phyloP scores from a whole-genome alignment of 345 rosid species.

The Acer yangbiense region DNA sequence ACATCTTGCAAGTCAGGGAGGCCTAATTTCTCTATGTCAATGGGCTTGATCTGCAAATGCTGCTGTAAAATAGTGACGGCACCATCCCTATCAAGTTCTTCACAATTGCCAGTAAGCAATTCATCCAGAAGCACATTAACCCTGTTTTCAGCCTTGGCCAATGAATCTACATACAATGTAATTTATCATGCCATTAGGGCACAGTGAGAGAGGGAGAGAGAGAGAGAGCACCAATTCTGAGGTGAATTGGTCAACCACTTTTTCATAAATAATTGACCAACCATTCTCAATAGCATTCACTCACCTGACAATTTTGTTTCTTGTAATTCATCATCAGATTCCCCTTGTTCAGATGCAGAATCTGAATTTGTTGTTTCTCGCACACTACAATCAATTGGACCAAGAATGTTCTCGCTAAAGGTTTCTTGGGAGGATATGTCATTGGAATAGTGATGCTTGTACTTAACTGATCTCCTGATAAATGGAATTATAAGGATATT shows the following conservation, averaged over 20 bases:
- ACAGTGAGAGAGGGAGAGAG: not conserved
- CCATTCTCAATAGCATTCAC: conserved; percentile 29
- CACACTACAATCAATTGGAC: conserved; percentile 24
- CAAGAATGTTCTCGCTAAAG: conserved; percentile 34
- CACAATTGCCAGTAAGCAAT: conserved; percentile 48
- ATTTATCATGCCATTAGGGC: conserved; percentile 23
- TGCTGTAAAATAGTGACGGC: conserved; percentile 55
- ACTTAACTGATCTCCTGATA: conserved; percentile 49
- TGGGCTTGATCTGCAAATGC: conserved; percentile 60
- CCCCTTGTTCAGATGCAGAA: conserved; percentile 35
- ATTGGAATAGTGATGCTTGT: conserved; percentile 44
- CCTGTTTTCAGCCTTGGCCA: conserved; percentile 41
- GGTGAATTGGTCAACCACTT: not conserved
- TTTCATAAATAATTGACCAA: not conserved
- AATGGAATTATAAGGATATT: conserved; percentile 15
- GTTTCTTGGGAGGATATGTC: conserved; percentile 39
- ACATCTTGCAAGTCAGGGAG: conserved; percentile 62
- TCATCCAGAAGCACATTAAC: conserved; percentile 51
- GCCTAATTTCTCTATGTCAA: conserved; percentile 43
- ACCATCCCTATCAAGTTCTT: conserved; percentile 65
- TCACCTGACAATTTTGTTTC: conserved; percentile 48
- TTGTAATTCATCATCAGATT: conserved; percentile 30
- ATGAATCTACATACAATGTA: conserved; percentile 40
- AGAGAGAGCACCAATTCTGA: not conserved
- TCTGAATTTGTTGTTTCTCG: conserved; percentile 33